phyloP scores from a whole-genome alignment of 768 basidiomycete species.

The Russula sp. region DNA sequence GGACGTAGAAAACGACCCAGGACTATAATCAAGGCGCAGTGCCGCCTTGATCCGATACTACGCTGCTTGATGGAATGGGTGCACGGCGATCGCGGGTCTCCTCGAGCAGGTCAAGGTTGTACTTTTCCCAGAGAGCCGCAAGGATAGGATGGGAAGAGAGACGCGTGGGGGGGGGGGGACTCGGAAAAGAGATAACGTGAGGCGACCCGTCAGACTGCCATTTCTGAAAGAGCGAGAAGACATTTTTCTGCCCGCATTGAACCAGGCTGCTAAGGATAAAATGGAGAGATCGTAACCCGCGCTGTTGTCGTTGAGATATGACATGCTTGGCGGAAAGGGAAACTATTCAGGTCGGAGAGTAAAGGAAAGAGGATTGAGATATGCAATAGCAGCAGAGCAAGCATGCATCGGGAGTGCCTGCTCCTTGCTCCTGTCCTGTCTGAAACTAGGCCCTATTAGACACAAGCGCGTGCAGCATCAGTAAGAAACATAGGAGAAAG shows the following conservation, averaged over 20 bases:
- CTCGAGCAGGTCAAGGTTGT: slow-evolving; percentile 42
- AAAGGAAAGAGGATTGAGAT: neutral
- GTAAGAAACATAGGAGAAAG: too few relatives aligned
- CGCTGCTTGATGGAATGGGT: slow-evolving; percentile 19
- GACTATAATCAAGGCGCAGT: neutral
- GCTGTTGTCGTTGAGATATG: slow-evolving; percentile 5
- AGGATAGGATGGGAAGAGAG: neutral
- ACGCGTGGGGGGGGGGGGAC: neutral
- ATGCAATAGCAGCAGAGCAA: too few relatives aligned
- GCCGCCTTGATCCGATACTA: slow-evolving; percentile 26
- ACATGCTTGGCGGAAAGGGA: slow-evolving; percentile 5
- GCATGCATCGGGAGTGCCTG: too few relatives aligned
- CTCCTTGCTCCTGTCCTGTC: too few relatives aligned
- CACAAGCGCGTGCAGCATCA: too few relatives aligned
- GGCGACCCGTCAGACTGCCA: neutral
- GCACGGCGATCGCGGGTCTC: slow-evolving; percentile 25
- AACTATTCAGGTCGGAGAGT: neutral
- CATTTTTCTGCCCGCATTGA: slow-evolving; percentile 31
- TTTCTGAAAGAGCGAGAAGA: neutral
- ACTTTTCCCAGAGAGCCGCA: slow-evolving; percentile 40
- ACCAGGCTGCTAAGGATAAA: slow-evolving; percentile 28
- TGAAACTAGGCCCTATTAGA: too few relatives aligned
- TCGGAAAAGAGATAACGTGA: too few relatives aligned
- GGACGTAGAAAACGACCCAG: slow-evolving; percentile 32
- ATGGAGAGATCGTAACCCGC: slow-evolving; percentile 29